These are phyloP conservation scores for Metschnikowia continentalis DNA, from an alignment of 805 yeast genomes.

Conservation along the genomic window DNA sequence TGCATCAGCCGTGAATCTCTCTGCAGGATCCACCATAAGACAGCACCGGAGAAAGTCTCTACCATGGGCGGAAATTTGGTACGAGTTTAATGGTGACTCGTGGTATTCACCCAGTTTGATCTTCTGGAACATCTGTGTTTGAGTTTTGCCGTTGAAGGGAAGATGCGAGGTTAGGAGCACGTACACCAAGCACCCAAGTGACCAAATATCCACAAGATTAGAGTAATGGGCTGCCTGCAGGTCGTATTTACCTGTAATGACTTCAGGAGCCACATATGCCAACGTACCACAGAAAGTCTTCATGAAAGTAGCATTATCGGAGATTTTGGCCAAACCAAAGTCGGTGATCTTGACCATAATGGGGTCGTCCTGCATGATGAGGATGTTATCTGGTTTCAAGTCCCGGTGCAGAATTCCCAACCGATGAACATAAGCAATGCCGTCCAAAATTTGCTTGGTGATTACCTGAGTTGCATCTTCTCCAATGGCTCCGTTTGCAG, in stretches of 20 bases:
- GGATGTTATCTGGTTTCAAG: constrained; percentile 90
- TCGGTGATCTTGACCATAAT: constrained; percentile 90
- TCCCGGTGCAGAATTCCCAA: constrained; percentile 95
- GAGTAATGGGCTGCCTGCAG: constrained; percentile 50
- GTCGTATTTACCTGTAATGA: constrained; percentile 56
- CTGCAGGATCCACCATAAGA: constrained; percentile 70
- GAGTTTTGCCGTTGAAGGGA: constrained; percentile 93
- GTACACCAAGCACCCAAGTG: constrained; percentile 89
- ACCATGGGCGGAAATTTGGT: constrained; percentile 63
- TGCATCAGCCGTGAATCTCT: constrained; percentile 66
- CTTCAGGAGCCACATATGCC: constrained; percentile 97
- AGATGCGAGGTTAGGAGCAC: constrained; percentile 89
- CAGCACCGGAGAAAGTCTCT: constrained; percentile 66
- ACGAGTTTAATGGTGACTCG: constrained; percentile 65
- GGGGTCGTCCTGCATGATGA: constrained; percentile 88
- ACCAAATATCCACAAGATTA: constrained; percentile 94
- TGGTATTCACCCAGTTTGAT: constrained; percentile 78
- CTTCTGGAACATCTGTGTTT: constrained; percentile 73
- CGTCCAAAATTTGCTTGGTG: constrained; percentile 76
- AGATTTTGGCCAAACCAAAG: constrained; percentile 91
- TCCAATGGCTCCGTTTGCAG: constrained; percentile 85
- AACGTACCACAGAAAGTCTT: constrained; percentile 97
- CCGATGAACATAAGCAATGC: constrained; percentile 81
- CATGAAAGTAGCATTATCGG: constrained; percentile 79
- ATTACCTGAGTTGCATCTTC: constrained; percentile 89